These are phyloP conservation scores for Rubia balearica DNA, from an alignment of 305 asterid species.

Conservation along the genomic window DNA sequence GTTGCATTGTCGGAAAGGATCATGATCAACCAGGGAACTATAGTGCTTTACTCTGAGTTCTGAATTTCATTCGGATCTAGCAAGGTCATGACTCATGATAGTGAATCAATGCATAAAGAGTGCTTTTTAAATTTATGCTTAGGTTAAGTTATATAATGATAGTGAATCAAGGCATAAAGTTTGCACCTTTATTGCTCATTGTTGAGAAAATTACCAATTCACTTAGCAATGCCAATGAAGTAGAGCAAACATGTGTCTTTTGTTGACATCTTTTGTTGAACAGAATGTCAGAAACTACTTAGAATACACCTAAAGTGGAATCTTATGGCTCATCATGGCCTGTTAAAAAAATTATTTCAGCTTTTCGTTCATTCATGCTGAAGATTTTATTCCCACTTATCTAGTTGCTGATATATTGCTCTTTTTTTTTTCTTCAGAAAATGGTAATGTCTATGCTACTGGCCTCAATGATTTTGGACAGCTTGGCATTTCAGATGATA, in stretches of 20 bases:
- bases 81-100: not conserved
- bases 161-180: too few species aligned
- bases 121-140: not conserved
- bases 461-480: conserved; percentile 95
- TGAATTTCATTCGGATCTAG: not conserved
- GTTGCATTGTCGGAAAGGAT: not conserved
- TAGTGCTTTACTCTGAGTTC: not conserved
- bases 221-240: not conserved
- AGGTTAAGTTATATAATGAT: not conserved
- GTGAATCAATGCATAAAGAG: not conserved
- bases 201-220: not conserved
- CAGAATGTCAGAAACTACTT: not conserved
- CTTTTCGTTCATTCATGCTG: conserved; percentile 1
- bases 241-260: not conserved
- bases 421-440: conserved; percentile 49
- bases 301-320: not conserved
- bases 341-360: not conserved
- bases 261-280: not conserved
- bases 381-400: conserved; percentile 16
- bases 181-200: not conserved
- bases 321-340: not conserved
- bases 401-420: conserved; percentile 22
- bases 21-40: not conserved
- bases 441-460: conserved; percentile 75
- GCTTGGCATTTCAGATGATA: conserved; percentile 65